phyloP scores from a whole-genome alignment of 169 alveolate genomes.

The Perkinsus marinus region DNA sequence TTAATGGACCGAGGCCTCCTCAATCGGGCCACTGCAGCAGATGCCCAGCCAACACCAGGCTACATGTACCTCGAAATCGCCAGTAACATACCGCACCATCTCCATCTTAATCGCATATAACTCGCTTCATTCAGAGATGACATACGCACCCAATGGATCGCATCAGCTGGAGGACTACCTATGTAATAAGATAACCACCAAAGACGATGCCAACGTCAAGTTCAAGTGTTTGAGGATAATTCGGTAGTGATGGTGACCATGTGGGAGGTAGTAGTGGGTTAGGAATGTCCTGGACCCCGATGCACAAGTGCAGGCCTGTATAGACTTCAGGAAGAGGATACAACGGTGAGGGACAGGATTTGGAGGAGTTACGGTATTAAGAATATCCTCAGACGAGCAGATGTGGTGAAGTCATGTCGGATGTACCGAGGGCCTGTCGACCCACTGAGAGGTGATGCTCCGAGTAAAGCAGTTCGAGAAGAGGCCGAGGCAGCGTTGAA shows the following conservation, averaged over 20 bases:
- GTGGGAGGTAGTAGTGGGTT: background rate
- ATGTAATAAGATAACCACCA: constrained; percentile 8
- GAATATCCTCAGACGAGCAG: constrained; percentile 2
- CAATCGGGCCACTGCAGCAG: constrained; percentile 24
- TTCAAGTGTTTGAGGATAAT: constrained; percentile 10
- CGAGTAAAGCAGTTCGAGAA: constrained; percentile 13
- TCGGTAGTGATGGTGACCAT: constrained; percentile 2
- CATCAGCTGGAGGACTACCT: constrained; percentile 30
- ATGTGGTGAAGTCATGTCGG: constrained; percentile 19
- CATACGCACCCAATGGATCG: constrained; percentile 20
- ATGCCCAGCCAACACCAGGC: constrained; percentile 33
- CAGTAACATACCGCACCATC: background rate
- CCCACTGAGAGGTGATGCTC: constrained; percentile 24
- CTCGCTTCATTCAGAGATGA: background rate
- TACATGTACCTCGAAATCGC: constrained; percentile 23
- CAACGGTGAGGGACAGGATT: background rate
- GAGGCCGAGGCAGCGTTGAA: constrained; percentile 7
- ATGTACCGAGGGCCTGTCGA: constrained; percentile 24
- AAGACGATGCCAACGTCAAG: constrained; percentile 27
- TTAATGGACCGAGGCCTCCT: constrained; percentile 14
- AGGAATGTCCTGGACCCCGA: background rate
- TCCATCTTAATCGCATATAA: too few relatives aligned
- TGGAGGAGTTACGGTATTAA: background rate
- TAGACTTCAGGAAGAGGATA: background rate
- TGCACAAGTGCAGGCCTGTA: background rate